Base-by-base conservation (phyloP, 225 moss, liverwort and hornwort genomes). In the Marchantia paleacea region DNA sequence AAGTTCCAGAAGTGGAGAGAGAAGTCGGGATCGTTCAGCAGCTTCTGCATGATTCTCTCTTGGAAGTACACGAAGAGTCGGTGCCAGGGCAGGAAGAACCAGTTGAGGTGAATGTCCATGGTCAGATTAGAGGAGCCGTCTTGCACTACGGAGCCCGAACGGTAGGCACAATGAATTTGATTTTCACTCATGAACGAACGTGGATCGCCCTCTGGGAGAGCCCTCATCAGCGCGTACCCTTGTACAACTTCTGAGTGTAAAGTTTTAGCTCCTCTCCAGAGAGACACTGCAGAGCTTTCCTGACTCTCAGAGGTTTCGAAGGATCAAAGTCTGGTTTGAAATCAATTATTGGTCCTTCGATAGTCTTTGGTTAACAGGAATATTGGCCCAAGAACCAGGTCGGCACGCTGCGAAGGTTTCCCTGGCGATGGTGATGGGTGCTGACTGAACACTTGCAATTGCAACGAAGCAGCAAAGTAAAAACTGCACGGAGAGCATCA, bases 21-120 rank as follows among this genome's bases (percentile, higher is more conserved):
- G 18, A 91, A 91, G 0, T 82, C 77, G 55, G 85, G 80, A 18
- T 91, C 91, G 0, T 55, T 52, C n/a, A 91, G 81, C 30, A 89
- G 85, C 30, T 81, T 82, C 19, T 87, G 87, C 0, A 91, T 85
- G 28, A 86, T 91, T 1, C 89, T 62, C 25, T 89, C 88, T 55
- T 89, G 28, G 82, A 89, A 89, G 82, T 88, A 89, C 6, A 91
- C 77, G 50, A 68, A 89, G 11, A 76, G 63, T 2, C 88, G 81
- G 28, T 89, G 91, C 87, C 88, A 91, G 0, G 81, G 29, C 69
- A 89, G 55, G 74, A 91, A 91, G 11, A 91, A 39, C 91, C 89
- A 91, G 26, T 19, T 61, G n/a, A 87, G 79, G 61, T 89, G 89
- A 82, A 91, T 82, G 77, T 91, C 86, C 0, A 88, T 80, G 10